These are phyloP conservation scores for Gymnopus androsaceus DNA, from an alignment of 1,284 basidiomycete species.

Conservation along the genomic window DNA sequence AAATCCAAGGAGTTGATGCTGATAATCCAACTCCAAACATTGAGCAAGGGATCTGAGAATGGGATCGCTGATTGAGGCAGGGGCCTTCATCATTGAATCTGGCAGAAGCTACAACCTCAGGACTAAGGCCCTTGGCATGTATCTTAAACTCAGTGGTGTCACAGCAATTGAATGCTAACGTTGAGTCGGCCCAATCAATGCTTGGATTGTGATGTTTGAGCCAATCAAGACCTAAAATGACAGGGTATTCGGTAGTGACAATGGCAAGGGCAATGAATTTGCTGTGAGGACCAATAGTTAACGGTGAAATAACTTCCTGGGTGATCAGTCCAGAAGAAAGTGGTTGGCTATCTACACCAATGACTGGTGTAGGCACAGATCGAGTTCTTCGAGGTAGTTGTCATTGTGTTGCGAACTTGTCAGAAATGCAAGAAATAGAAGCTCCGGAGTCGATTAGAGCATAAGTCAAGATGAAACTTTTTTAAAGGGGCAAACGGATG, in stretches of 20 bases:
- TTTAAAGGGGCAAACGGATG: constrained; percentile 30
- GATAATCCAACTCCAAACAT: background rate
- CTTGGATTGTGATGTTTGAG: constrained; percentile 17
- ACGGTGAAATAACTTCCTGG: background rate
- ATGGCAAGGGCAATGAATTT: constrained; percentile 24
- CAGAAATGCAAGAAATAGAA: constrained; percentile 36
- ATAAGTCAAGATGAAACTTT: constrained; percentile 29
- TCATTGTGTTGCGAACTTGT: constrained; percentile 32
- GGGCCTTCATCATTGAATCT: background rate
- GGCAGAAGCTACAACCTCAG: background rate
- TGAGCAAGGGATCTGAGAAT: background rate
- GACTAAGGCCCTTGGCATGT: background rate
- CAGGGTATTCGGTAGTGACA: constrained; percentile 29
- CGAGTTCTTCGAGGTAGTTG: constrained; percentile 30
- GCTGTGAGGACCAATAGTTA: constrained; percentile 25
- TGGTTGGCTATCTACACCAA: constrained; percentile 31
- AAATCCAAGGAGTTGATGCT: background rate
- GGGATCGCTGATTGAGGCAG: background rate
- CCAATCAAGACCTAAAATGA: constrained; percentile 36
- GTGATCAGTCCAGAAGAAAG: background rate
- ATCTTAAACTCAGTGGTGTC: too few species aligned
- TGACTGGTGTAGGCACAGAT: constrained; percentile 36
- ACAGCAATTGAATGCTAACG: too few species aligned
- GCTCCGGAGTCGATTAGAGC: constrained; percentile 40
- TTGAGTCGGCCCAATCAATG: constrained; percentile 29